Base-by-base conservation (phyloP, 352 stramenopile species). In the Globisporangium splendens region DNA sequence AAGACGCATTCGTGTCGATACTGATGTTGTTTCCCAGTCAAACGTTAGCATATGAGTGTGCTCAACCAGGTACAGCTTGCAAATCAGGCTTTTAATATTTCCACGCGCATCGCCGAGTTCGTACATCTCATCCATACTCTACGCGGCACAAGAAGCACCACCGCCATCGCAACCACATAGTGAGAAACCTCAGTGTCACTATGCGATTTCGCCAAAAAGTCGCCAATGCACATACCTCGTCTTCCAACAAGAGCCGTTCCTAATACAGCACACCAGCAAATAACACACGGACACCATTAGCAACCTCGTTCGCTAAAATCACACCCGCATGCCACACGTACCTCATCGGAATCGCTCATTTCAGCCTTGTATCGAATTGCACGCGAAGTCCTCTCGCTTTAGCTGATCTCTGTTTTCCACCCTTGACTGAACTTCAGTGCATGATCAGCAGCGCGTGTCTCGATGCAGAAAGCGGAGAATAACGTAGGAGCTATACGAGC, bases 121-220 rank as follows among this genome's bases (percentile, higher is more conserved):
- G 46, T 91, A 74, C 61, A 87, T 62, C 60, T 91, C 79, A 48
- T 91, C 81, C 81, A 91, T 91, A 61, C 81, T 91, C 81, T 91
- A 50, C 24, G 44, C 0, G 2, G 22, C 13, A 53, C 33, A 28
- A 8, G 1, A 21, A 60, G 12, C 22, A 46, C 28, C 28, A 8
- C 28, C 28, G 5, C 28, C 31, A n/a, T 46, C 46, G n/a, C 38
- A n/a, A 8, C n/a, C n/a, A 48, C 21, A 22, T 17, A 60, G 13
- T 31, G 10, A 28, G n/a, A 20, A 21, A 43, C 38, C 14, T 51
- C 21, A 43, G 8, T 22, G 22, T 15, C 47, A 8, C 28, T 44
- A 35, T 35, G 28, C 28, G 28, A 6, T 35, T 35, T 35, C 28
- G 28, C 28, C 28, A 35, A n/a, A n/a, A n/a, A 35, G 28, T 35